phyloP scores from a whole-genome alignment of 805 yeast species.

The Saccharomycopsis javanensis region DNA sequence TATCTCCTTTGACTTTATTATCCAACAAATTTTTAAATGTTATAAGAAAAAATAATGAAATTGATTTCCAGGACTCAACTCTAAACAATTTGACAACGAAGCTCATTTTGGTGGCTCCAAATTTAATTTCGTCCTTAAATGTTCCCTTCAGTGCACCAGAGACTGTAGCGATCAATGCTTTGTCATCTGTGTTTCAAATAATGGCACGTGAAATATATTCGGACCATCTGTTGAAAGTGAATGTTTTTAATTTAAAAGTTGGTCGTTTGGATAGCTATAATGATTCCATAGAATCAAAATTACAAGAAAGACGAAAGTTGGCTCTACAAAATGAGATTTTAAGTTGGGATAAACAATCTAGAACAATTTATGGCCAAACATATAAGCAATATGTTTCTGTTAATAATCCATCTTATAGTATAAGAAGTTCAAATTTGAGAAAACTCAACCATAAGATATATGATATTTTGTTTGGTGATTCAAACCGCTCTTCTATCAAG shows the following conservation, averaged over 20 bases:
- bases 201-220: conserved; percentile 31
- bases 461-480: conserved; percentile 15
- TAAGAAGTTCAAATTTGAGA: conserved; percentile 14
- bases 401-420: conserved; percentile 11
- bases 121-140: conserved; percentile 41
- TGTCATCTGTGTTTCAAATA: conserved; percentile 30
- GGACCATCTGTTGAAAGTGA: conserved; percentile 31
- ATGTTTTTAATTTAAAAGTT: conserved; percentile 35
- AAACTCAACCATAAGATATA: conserved; percentile 17
- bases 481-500: conserved; percentile 1
- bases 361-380: conserved; percentile 10
- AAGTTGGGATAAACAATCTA: conserved; percentile 16
- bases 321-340: conserved; percentile 14
- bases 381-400: conserved; percentile 13
- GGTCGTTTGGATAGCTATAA: conserved; percentile 37
- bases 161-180: conserved; percentile 38
- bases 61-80: conserved; percentile 6
- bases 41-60: conserved; percentile 39
- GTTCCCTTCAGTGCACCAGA: conserved; percentile 62
- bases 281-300: conserved; percentile 1
- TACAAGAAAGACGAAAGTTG: conserved; percentile 1
- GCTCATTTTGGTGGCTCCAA: conserved; percentile 44
- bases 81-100: conserved; percentile 23
- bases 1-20: conserved; percentile 42
- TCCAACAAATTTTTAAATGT: conserved; percentile 47